Conservation (phyloP, 345 rosid genomes). For the Eutrema heterophyllum region DNA sequence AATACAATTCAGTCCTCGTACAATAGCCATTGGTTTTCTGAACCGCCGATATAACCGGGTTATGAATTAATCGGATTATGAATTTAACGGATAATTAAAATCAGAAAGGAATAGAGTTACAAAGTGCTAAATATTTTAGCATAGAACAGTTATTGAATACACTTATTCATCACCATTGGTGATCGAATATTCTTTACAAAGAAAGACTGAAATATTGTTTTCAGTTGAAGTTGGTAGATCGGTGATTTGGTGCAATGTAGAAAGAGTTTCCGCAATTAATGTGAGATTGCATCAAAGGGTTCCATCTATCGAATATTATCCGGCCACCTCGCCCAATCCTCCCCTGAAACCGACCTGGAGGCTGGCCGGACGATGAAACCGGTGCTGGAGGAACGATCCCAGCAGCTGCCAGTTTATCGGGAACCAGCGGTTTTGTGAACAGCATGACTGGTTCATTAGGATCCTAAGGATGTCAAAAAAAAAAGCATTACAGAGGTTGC, state of each 20-base stretch:
- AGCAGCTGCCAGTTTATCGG: constrained; percentile 83
- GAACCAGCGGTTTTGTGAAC: constrained; percentile 87
- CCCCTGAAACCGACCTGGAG: constrained; percentile 61
- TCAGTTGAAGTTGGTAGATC: constrained; percentile 45
- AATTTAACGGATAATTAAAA: background rate
- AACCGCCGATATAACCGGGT: constrained; percentile 11
- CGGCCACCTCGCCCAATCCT: constrained; percentile 98
- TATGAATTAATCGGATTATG: background rate
- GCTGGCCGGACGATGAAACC: constrained; percentile 28
- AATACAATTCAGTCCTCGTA: constrained; percentile 6
- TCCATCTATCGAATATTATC: constrained; percentile 91
- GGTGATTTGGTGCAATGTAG: constrained; percentile 60
- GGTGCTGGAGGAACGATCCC: constrained; percentile 77
- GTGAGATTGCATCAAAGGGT: constrained; percentile 69
- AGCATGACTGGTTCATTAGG: constrained; percentile 81
- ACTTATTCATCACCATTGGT: constrained; percentile 6
- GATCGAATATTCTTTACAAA: constrained; percentile 18
- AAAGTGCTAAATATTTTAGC: background rate
- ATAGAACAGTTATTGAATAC: background rate
- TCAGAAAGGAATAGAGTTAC: background rate
- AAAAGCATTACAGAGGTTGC: background rate
- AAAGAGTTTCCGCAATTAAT: constrained; percentile 60
- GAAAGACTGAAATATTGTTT: background rate
- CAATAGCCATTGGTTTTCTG: background rate
- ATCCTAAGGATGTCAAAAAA: constrained; percentile 44